These are phyloP conservation scores for Saturnispora besseyi DNA, from an alignment of 805 yeast species.

Conservation along the genomic window DNA sequence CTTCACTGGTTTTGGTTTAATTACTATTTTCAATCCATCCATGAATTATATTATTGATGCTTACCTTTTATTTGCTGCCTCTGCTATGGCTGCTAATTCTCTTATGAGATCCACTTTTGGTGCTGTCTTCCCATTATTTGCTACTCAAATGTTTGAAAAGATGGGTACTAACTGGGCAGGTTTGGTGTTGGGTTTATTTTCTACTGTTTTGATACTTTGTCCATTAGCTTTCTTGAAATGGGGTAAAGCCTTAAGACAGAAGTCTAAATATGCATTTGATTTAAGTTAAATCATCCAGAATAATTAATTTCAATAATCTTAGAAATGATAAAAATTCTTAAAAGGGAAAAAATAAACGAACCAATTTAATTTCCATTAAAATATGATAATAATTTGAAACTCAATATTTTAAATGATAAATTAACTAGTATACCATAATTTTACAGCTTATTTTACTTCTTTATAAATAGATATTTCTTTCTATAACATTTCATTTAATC, in stretches of 20 bases:
- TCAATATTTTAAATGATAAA: not conserved
- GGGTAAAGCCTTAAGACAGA: slow-evolving; percentile 48
- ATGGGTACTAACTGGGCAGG: slow-evolving; percentile 80
- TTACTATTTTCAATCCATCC: slow-evolving; percentile 59
- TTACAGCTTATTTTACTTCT: not conserved
- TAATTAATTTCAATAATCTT: not conserved
- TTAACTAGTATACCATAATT: not conserved
- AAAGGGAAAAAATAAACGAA: not conserved
- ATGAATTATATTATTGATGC: slow-evolving; percentile 67
- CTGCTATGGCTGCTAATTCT: slow-evolving; percentile 69
- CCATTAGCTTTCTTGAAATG: slow-evolving; percentile 56
- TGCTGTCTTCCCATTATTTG: slow-evolving; percentile 47
- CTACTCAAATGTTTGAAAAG: slow-evolving; percentile 56
- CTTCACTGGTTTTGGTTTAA: slow-evolving; percentile 58
- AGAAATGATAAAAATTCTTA: slow-evolving; percentile 20
- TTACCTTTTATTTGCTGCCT: slow-evolving; percentile 64
- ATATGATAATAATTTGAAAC: not conserved
- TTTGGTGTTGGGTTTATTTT: slow-evolving; percentile 54
- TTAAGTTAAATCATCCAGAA: slow-evolving; percentile 5
- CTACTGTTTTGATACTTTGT: slow-evolving; percentile 50
- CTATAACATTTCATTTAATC: too few species aligned
- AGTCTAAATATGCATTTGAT: slow-evolving; percentile 45
- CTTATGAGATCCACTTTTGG: slow-evolving; percentile 61
- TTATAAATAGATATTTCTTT: not conserved
- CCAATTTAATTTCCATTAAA: not conserved